Evolutionary conservation across 305 asterid genomes (phyloP).

Genomic region (Solanum hybrid): DNA sequence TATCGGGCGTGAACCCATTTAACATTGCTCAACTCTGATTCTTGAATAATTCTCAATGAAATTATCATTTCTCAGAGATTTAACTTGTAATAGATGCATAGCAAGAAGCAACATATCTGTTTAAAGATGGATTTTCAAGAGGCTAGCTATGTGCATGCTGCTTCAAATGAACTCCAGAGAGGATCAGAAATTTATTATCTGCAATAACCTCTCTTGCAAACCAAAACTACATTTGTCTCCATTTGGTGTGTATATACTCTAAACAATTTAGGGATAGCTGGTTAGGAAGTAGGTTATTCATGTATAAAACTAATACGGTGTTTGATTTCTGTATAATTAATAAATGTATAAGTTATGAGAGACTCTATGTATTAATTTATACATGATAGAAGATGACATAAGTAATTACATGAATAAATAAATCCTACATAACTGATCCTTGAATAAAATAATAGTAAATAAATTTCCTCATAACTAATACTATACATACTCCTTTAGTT

Average conservation of each 20-base stretch:
- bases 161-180: neutral
- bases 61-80: too few relatives aligned
- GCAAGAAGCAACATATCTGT: neutral
- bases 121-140: neutral
- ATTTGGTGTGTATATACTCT: neutral
- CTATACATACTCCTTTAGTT: too few relatives aligned
- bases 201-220: neutral
- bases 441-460: too few relatives aligned
- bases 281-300: neutral
- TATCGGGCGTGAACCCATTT: neutral
- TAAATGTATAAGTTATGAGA: neutral
- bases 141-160: neutral
- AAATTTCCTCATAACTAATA: too few relatives aligned
- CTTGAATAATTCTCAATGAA: neutral
- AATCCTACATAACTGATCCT: too few relatives aligned
- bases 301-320: neutral
- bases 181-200: neutral
- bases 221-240: neutral
- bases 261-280: too few relatives aligned
- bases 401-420: neutral
- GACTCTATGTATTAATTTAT: too few relatives aligned
- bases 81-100: neutral
- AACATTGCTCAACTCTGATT: neutral
- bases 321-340: too few relatives aligned
- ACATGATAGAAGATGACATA: neutral